These are phyloP conservation scores for Penicillium soppii DNA, from an alignment of 495 filamentous ascomycete genomes.

Conservation along the genomic window DNA sequence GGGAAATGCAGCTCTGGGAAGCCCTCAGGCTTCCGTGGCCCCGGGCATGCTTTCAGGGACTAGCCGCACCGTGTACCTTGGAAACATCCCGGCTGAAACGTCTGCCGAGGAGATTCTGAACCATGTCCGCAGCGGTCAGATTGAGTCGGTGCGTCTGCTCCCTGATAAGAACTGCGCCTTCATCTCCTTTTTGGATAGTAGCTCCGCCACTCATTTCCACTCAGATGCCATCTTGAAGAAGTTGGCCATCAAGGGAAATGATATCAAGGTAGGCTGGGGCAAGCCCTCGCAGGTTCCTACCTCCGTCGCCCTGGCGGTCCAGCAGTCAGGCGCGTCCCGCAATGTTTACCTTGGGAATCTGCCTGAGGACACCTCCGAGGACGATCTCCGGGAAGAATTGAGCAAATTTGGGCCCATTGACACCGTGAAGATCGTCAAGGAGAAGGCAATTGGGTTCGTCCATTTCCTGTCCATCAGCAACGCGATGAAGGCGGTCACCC, in stretches of 20 bases:
- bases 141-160: slow-evolving; percentile 93
- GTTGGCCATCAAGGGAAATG: slow-evolving; percentile 93
- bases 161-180: slow-evolving; percentile 99
- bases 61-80: slow-evolving; percentile 93
- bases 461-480: slow-evolving; percentile 97
- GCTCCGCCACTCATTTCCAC: slow-evolving; percentile 97
- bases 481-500: slow-evolving; percentile 97
- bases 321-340: slow-evolving; percentile 95
- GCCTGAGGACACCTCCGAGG: slow-evolving; percentile 83
- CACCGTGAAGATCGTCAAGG: slow-evolving; percentile 95
- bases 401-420: slow-evolving; percentile 97
- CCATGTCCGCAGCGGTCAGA: slow-evolving; percentile 95
- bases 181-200: slow-evolving; percentile 96
- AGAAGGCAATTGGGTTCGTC: slow-evolving; percentile 98
- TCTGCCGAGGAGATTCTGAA: slow-evolving; percentile 95
- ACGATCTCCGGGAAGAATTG: slow-evolving; percentile 90
- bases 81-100: slow-evolving; percentile 98
- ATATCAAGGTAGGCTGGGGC: slow-evolving; percentile 99
- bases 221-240: slow-evolving; percentile 99
- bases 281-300: slow-evolving; percentile 98
- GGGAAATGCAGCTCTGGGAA: slow-evolving; percentile 55
- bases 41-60: slow-evolving; percentile 84
- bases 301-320: slow-evolving; percentile 91
- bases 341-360: slow-evolving; percentile 97
- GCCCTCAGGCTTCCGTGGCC: slow-evolving; percentile 66